These are phyloP conservation scores for Phytophthora cactorum DNA, from an alignment of 352 stramenopile genomes.

Conservation along the genomic window DNA sequence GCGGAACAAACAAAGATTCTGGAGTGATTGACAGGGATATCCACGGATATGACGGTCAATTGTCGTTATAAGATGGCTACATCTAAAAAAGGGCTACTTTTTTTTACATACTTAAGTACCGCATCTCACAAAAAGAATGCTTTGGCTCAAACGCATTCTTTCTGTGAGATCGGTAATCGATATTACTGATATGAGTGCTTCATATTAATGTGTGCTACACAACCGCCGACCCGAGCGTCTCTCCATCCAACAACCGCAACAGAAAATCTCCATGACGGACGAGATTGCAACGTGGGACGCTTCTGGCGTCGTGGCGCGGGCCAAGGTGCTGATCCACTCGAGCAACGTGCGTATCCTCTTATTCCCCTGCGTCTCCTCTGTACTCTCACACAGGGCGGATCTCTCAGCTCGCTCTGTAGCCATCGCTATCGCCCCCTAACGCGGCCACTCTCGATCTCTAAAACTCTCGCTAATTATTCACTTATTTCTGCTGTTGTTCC, in stretches of 20 bases:
- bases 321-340: constrained; percentile 73
- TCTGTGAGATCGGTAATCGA: too few relatives aligned
- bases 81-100: too few relatives aligned
- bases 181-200: too few relatives aligned
- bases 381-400: background rate
- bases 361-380: constrained; percentile 6
- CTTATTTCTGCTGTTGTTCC: background rate
- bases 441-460: background rate
- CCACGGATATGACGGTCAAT: too few relatives aligned
- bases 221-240: background rate
- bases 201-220: background rate
- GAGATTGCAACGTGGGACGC: constrained; percentile 54
- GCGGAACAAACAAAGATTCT: too few relatives aligned
- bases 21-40: too few relatives aligned
- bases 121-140: too few relatives aligned
- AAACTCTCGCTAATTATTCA: background rate
- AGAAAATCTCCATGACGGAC: constrained; percentile 30
- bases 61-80: too few relatives aligned
- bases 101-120: too few relatives aligned
- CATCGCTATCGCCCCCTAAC: constrained; percentile 1
- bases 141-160: too few relatives aligned
- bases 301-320: constrained; percentile 53
- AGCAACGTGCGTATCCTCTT: constrained; percentile 71
- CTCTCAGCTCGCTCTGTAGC: constrained; percentile 14
- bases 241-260: constrained; percentile 25